Evolutionary conservation across 805 yeast genomes (phyloP), one percentile per base, ranked within the genome.

Genomic region (Nematodospora valgi): DNA sequence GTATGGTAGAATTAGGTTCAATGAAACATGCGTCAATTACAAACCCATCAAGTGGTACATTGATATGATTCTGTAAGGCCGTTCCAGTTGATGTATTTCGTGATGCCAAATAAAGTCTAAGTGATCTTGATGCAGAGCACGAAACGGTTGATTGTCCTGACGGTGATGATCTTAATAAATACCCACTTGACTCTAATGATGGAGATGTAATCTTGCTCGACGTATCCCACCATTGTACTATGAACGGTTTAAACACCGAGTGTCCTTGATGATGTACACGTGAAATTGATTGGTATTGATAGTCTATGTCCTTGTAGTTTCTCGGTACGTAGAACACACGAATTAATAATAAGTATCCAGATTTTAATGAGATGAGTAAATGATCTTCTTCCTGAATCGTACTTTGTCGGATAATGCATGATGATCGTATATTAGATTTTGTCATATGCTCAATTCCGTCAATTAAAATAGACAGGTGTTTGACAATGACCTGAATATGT

Each of bases 171-270:
- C 48, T 25, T 13, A 71, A 42, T 3, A 52, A 46, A 24, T 37
- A 37, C 3, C 70, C 69, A 2, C 30, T 24, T 3, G 37, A 31
- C 7, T 40, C 47, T 25, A 29, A 47, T 34, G 38, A 34, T 18
- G 44, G 46, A 22, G 30, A 22, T 15, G 32, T 23, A 29, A 22
- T 23, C 5, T 38, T 20, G 18, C 35, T 42, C 26, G 49, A 48
- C 22, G 50, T 41, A 37, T 56, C 62, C 78, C 77, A 72, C 76
- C 76, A 71, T 42, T 72, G 77, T 0, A 72, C 73, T 7, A 68
- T 65, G 40, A 62, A 68, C 1, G 77, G 77, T 25, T 57, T 58
- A 41, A 47, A 57, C 4, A 62, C 48, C 20, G 49, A 50, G 13
- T 44, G 48, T 2, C 48, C 43, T 8, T 41, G 20, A 30, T 32